A percentile compares a stretch with the other conserved stretches of the same genome.
Evolutionary conservation across 108 stramenopile genomes (phyloP).

Genomic region (Cyclostephanos invisitatus): DNA sequence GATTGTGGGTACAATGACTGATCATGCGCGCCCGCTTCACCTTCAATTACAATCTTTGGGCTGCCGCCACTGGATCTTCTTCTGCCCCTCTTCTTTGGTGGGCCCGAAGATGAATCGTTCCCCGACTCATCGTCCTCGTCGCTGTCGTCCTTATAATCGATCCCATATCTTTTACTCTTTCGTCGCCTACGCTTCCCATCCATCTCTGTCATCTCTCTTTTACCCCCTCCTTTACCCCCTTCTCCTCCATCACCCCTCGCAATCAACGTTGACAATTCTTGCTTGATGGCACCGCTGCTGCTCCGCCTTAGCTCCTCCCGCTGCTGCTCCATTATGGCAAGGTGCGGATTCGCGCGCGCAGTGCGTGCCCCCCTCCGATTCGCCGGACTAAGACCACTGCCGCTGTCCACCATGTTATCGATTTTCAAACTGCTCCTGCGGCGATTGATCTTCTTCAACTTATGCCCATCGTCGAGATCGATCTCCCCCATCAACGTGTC

Average conservation of each 20-base stretch:
- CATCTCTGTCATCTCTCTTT: no score
- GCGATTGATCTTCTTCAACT: no score
- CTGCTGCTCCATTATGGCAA: conserved; percentile 1
- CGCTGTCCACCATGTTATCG: neutral
- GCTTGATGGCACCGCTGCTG: neutral
- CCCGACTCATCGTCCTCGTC: neutral
- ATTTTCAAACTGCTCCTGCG: neutral
- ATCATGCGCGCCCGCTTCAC: neutral
- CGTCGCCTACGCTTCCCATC: conserved; percentile 1
- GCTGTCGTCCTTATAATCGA: neutral
- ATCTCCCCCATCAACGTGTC: neutral
- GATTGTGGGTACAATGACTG: neutral
- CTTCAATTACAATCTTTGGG: neutral
- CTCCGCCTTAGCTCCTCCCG: neutral
- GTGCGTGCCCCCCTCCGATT: conserved; percentile 1
- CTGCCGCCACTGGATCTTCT: no score
- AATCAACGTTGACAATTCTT: conserved; percentile 9
- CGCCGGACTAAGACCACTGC: neutral
- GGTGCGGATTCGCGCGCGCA: conserved; percentile 11
- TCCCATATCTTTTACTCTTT: conserved; percentile 2
- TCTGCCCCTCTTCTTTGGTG: no score
- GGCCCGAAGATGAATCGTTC: no score
- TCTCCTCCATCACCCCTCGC: neutral
- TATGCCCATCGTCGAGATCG: neutral
- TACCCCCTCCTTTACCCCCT: no score